Evolutionary conservation across 495 filamentous ascomycete species (phyloP), one percentile per base, ranked within the genome.

Genomic region (Trichodelitschia bisporula): DNA sequence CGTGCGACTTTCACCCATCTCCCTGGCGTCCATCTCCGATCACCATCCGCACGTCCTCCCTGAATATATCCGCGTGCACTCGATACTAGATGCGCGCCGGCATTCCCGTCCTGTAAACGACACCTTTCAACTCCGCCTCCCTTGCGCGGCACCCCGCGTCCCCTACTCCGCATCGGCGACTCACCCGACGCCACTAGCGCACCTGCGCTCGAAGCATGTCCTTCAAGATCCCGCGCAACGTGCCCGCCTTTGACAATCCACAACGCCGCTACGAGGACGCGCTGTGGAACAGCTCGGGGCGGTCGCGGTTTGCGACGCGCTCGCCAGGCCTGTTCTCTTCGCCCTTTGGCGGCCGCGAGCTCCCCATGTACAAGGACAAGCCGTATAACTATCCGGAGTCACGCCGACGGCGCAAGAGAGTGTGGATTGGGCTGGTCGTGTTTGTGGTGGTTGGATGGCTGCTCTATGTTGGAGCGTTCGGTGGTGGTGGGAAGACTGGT

Each of bases 291-390:
- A 35, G 40, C 21, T 49, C 36, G 32, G 43, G 43, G 19, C 49
- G 52, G 16, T 54, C 62, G 29, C 45, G 66, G 25, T 53, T 51
- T 29, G 8, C 29, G 14, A 21, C 15, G 5, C 51, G 40, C 34
- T 32, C 51, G 56, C 40, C 61, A 58, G 51, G 57, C 50, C 41
- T 45, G n/a, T n/a, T n/a, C n/a, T 66, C 25, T 68, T 72, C 36
- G 55, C 57, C 15, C n/a, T n/a, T n/a, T n/a, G 47, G 51, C 17
- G 54, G 61, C 19, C 55, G 62, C 26, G 65, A 61, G 30, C 56
- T 99, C 15, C 86, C 86, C 23, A 75, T 95, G 71, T 99, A 99
- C 53, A 99, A 99, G 58, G 86, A 99, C 51, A 99, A 99, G 45
- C 86, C 86, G 15, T 89, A 79, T 46, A 58, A 61, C 38, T 54